These are phyloP conservation scores for Fragaria vesca DNA, from an alignment of 306 rosid genomes.

Conservation along the genomic window DNA sequence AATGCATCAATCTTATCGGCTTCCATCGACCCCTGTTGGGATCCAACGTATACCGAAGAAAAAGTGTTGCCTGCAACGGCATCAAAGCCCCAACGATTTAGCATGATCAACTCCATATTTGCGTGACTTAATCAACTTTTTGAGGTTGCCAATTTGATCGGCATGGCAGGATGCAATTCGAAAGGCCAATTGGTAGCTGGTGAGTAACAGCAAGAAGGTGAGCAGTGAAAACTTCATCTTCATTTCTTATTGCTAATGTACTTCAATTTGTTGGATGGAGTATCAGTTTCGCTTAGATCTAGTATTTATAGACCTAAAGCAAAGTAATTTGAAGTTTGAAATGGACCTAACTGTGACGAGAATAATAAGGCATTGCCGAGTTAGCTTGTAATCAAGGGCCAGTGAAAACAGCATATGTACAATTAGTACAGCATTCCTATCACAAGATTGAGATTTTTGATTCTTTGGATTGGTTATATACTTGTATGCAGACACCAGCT, in stretches of 20 bases:
- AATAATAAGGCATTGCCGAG: background rate
- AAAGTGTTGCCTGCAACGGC: background rate
- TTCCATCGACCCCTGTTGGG: slow-evolving; percentile 31
- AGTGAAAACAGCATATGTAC: background rate
- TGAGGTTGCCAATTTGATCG: slow-evolving; percentile 37
- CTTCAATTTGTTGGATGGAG: background rate
- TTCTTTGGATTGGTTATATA: background rate
- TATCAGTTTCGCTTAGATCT: background rate
- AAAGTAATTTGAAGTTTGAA: too few relatives aligned
- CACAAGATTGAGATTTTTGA: background rate
- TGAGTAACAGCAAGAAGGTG: slow-evolving; percentile 4
- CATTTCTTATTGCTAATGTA: background rate
- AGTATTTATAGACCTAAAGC: background rate
- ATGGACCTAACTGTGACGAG: background rate
- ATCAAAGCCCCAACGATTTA: background rate
- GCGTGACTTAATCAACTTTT: slow-evolving; percentile 31
- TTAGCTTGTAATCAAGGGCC: background rate
- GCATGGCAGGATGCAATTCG: slow-evolving; percentile 19
- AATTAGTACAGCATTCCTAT: background rate
- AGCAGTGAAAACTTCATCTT: background rate
- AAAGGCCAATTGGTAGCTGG: slow-evolving; percentile 20
- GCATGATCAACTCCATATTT: background rate
- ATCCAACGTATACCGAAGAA: slow-evolving; percentile 7
- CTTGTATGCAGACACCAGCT: background rate
- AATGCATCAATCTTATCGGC: slow-evolving; percentile 44